Conservation (phyloP, 139 green algal genomes). For the Trebouxia sp. region DNA sequence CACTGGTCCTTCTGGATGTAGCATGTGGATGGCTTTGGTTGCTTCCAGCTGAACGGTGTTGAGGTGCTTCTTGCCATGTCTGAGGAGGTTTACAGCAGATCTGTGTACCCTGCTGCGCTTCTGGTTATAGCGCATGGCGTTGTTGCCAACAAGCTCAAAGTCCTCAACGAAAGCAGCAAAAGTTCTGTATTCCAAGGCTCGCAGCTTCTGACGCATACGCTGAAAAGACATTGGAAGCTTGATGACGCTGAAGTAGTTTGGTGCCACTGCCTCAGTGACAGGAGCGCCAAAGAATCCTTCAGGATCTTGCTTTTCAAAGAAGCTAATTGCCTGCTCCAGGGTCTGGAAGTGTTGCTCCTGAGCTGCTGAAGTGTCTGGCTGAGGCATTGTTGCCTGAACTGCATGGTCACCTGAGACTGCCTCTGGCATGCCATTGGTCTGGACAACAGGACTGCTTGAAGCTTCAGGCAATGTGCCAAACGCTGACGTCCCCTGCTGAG, state of each 20-base stretch:
- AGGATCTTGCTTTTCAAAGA: conserved; percentile 19
- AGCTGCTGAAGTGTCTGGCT: conserved; percentile 1
- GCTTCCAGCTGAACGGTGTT: conserved; percentile 45
- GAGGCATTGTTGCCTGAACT: neutral
- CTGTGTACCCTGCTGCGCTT: conserved; percentile 60
- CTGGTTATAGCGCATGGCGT: conserved; percentile 72
- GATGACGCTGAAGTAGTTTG: conserved; percentile 60
- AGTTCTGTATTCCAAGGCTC: conserved; percentile 30
- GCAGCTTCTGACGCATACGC: conserved; percentile 59
- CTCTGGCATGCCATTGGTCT: conserved; percentile 22
- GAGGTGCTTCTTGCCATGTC: conserved; percentile 54
- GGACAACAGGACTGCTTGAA: neutral
- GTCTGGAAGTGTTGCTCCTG: conserved; percentile 16
- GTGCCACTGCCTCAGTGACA: conserved; percentile 54
- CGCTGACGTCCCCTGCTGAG: neutral
- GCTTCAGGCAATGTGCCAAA: neutral
- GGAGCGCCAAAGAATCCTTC: conserved; percentile 61
- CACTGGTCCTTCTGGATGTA: conserved; percentile 37
- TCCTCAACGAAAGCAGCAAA: conserved; percentile 53
- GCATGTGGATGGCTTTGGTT: conserved; percentile 44
- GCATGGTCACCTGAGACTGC: neutral
- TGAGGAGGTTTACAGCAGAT: conserved; percentile 32
- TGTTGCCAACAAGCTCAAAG: conserved; percentile 73
- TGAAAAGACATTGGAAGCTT: conserved; percentile 70
- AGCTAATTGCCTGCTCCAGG: conserved; percentile 1